phyloP scores from a whole-genome alignment of 352 stramenopile species.

The Globisporangium irregulare region DNA sequence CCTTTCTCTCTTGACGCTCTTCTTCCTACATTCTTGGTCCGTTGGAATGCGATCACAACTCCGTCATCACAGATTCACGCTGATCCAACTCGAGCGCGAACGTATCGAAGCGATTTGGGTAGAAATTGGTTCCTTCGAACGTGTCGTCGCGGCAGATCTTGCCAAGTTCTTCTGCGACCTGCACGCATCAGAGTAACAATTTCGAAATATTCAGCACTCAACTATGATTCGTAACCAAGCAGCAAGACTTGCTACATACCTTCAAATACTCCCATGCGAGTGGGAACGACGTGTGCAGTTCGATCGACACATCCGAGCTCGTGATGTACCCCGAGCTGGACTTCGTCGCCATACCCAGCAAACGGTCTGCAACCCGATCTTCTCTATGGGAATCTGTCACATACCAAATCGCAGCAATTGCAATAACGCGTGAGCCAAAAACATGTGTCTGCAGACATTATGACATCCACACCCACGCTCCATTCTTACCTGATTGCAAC shows the following conservation, averaged over 20 bases:
- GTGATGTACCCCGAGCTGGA: conserved; percentile 84
- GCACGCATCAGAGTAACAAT: not conserved
- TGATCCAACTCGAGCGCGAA: conserved; percentile 26
- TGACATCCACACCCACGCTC: conserved; percentile 13
- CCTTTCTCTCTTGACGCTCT: not conserved
- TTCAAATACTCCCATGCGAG: conserved; percentile 96
- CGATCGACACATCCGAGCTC: conserved; percentile 87
- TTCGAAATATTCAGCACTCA: not conserved
- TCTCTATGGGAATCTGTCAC: conserved; percentile 78
- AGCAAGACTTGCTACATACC: conserved; percentile 24
- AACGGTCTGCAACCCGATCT: conserved; percentile 64
- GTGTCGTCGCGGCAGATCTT: conserved; percentile 95
- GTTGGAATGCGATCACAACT: conserved; percentile 9
- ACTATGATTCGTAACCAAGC: no score
- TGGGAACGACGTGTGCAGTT: conserved; percentile 92
- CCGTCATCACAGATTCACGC: conserved; percentile 1
- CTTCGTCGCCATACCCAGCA: conserved; percentile 75
- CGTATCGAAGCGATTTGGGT: conserved; percentile 88
- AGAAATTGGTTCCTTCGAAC: conserved; percentile 94
- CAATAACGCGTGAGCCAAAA: not conserved
- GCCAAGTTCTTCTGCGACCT: conserved; percentile 91
- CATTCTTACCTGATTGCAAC: conserved; percentile 76
- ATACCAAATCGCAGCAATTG: not conserved
- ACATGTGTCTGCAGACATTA: not conserved
- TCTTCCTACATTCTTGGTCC: not conserved